Base-by-base conservation (phyloP, 2,329 filamentous ascomycete genomes). In the Aspergillaceae sp. region DNA sequence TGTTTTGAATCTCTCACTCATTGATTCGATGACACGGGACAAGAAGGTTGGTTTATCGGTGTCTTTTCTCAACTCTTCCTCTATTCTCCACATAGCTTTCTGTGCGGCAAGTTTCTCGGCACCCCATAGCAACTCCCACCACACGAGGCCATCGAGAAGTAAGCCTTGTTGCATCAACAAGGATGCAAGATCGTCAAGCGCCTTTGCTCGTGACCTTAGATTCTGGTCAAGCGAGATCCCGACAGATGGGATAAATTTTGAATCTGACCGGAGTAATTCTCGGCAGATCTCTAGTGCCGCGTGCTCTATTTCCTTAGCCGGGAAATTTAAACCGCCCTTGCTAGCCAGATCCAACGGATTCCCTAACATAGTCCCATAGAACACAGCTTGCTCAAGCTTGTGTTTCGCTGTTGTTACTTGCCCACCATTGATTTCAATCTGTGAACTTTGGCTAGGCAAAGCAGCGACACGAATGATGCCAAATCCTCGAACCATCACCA, bases 301-400 rank as follows among this genome's bases (percentile, higher is more conserved):
- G 48, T 77, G 70, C 49, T 86, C 83, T 28, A 94, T 76, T 56
- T 95, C 87, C 27, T 79, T 72, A 11, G 77, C 68, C 0, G 80
- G 74, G 53, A 92, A 94, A 3, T 77, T 74, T 41, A 83, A 72
- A 45, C 82, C 80, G 35, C 79, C 74, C 51, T 80, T 79, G 38
- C 82, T 78, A 38, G 84, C 79, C 57, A 98, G 88, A 51, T 89
- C 82, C n/a, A 98, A 70, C n/a, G 91, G 86, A 57, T 89, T 97
- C 58, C 87, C 82, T 51, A 83, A 77, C 61, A 86, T 82, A 41
- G 80, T 81, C 2, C 90, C 90, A 62, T 88, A 97, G 68, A 96
- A 97, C 1, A 97, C 86, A 2, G 90, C 90, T 68, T 98, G 90
- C 61, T 96, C 88, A 36, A 98, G 76, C 67, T 92, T 95, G 67